Evolutionary conservation across 768 basidiomycete species (phyloP), one percentile per base, ranked within the genome.

Genomic region (Leccinum sublutescens): DNA sequence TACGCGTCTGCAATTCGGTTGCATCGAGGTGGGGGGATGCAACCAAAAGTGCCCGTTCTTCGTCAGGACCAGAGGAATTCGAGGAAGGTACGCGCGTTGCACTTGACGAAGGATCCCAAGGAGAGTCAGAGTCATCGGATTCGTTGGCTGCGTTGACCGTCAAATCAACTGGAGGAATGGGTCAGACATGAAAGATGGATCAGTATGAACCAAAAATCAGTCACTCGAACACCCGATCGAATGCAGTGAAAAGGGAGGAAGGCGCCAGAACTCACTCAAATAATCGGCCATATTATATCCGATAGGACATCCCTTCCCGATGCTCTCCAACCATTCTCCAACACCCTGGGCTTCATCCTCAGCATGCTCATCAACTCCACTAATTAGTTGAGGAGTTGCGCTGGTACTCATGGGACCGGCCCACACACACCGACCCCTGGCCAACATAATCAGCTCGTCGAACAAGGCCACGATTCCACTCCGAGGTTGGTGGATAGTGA

Each of bases 221-320:
- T 27, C 51, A 14, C 15, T 21, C 31, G 19, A 29, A 25, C 21
- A n/a, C 15, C n/a, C 21, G 8, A 34, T n/a, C 9, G 15, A 21
- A 55, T 15, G 14, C 17, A 23, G 23, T 9, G 48, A 25, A 55
- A 31, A 5, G n/a, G 7, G 11, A 12, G 11, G 5, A 31, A 49
- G n/a, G 14, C 4, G 47, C 5, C 6, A 38, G 17, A 45, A 82
- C 90, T 55, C 70, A 95, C 95, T 98, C 57, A 98, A 77, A 75
- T 86, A 98, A 76, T 99, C 97, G 0, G 96, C 97, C 63, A 98
- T 91, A 70, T 99, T 99, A 74, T 95, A 98, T 0, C 96, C 97
- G 10, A 86, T 78, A 5, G 97, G 97, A 69, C 97, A 99, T 0
- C 87, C 84, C 58, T 86, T 82, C 1, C 90, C 95, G 52, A 95